Percentiles rank a stretch among this genome's conserved stretches.
These are phyloP conservation scores for Solanum rostratum DNA, from an alignment of 257 asterid species.

Conservation along the genomic window DNA sequence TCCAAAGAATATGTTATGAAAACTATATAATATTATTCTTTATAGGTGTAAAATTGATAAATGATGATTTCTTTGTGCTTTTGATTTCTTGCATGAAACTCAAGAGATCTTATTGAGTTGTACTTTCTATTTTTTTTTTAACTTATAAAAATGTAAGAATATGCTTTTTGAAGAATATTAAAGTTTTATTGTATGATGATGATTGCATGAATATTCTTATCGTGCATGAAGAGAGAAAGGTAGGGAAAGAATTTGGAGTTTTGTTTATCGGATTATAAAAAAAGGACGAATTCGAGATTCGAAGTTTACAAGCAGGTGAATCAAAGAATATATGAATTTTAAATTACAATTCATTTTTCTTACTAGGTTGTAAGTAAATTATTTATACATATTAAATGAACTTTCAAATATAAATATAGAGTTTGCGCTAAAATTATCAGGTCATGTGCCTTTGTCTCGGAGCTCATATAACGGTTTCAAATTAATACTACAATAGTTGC, in stretches of 20 bases:
- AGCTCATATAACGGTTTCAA: not conserved
- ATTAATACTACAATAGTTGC: not conserved
- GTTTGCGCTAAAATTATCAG: no score
- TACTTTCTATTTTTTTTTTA: not conserved
- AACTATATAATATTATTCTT: no score
- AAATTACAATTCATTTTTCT: not conserved
- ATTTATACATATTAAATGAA: not conserved
- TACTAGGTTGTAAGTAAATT: not conserved
- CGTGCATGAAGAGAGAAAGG: conserved; percentile 23
- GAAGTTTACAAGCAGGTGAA: not conserved
- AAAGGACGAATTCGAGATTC: not conserved
- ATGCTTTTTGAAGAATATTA: not conserved
- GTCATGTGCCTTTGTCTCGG: fast-evolving
- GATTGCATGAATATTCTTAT: conserved; percentile 39
- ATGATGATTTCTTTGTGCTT: not conserved
- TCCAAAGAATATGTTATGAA: not conserved
- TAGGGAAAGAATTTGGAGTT: not conserved
- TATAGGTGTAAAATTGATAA: not conserved
- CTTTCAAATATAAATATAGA: no score
- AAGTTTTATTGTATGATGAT: not conserved
- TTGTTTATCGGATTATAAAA: not conserved
- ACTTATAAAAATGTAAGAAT: not conserved
- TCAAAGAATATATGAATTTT: not conserved
- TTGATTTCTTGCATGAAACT: conserved; percentile 46
- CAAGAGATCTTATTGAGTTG: conserved; percentile 23